phyloP scores from a whole-genome alignment of 73 alveolate genomes.

The Vitrella brassicaformis region DNA sequence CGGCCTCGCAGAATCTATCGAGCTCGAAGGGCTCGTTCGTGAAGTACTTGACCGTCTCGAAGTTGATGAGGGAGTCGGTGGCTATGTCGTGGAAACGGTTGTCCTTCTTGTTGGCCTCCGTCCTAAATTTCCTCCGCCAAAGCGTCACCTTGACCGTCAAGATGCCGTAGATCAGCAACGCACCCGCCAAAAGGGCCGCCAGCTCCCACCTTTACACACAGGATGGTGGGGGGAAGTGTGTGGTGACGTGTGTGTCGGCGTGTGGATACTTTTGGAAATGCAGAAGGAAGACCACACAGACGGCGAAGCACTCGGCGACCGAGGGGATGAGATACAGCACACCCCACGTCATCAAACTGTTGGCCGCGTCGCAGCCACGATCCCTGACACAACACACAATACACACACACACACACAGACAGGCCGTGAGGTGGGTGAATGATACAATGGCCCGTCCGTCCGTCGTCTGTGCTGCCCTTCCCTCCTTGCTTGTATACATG shows the following conservation, averaged over 20 bases:
- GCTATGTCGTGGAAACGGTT: slow-evolving; percentile 24
- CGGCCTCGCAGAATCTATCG: background rate
- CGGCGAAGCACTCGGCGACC: background rate
- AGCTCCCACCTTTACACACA: too few relatives aligned
- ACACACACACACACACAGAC: background rate
- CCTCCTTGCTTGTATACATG: slow-evolving; percentile 28
- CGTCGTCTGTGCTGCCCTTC: background rate
- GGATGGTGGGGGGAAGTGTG: too few relatives aligned
- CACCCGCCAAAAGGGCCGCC: background rate
- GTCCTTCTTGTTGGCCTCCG: slow-evolving; percentile 33
- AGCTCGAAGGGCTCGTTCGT: slow-evolving; percentile 22
- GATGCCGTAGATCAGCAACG: background rate
- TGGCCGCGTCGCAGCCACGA: slow-evolving; percentile 8
- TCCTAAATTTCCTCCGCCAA: slow-evolving; percentile 30
- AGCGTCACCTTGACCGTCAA: slow-evolving; percentile 4
- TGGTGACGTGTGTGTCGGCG: too few relatives aligned
- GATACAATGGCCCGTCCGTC: too few relatives aligned
- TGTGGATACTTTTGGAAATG: background rate
- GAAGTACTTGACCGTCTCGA: slow-evolving; percentile 37
- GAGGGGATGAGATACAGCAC: slow-evolving; percentile 25
- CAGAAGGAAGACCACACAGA: background rate
- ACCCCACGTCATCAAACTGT: slow-evolving; percentile 16
- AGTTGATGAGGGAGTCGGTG: slow-evolving; percentile 33
- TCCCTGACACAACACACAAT: background rate
- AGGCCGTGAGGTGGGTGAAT: too few relatives aligned